A percentile compares a stretch with the other conserved stretches of the same genome.
phyloP scores from a whole-genome alignment of 208 protist species.

The Phytomonas sp. region DNA sequence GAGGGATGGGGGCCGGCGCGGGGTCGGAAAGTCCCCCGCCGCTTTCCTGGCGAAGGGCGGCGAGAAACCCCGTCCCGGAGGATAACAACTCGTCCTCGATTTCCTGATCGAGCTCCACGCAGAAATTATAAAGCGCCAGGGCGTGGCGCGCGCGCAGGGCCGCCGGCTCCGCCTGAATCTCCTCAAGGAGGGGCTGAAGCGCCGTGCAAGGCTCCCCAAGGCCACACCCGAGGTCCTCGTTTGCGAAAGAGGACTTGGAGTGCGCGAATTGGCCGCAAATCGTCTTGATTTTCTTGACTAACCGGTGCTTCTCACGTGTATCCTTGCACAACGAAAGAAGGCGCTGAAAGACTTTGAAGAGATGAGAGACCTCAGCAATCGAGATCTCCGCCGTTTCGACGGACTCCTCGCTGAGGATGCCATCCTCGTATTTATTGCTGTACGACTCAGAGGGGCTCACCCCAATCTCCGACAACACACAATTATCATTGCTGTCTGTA shows the following conservation, averaged over 20 bases:
- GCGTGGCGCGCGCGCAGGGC: constrained; percentile 51
- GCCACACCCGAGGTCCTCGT: constrained; percentile 6
- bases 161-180: constrained; percentile 32
- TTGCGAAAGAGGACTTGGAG: constrained; percentile 6
- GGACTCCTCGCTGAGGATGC: not conserved
- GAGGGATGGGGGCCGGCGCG: no score
- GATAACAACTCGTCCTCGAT: constrained; percentile 54
- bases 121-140: constrained; percentile 70
- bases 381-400: constrained; percentile 27
- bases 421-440: not conserved
- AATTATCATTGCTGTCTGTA: not conserved
- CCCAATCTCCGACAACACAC: not conserved
- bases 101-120: constrained; percentile 46
- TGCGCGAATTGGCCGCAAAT: constrained; percentile 28
- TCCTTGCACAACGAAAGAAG: constrained; percentile 26
- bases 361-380: constrained; percentile 27
- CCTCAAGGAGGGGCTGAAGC: constrained; percentile 38
- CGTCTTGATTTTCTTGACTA: constrained; percentile 15
- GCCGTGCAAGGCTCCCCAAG: constrained; percentile 20
- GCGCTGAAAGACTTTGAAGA: constrained; percentile 29
- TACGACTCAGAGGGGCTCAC: not conserved
- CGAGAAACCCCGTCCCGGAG: constrained; percentile 33
- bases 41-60: constrained; percentile 14
- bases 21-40: not conserved
- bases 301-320: constrained; percentile 14